phyloP scores from a whole-genome alignment of 345 rosid species.

The Melaleuca alternifolia region DNA sequence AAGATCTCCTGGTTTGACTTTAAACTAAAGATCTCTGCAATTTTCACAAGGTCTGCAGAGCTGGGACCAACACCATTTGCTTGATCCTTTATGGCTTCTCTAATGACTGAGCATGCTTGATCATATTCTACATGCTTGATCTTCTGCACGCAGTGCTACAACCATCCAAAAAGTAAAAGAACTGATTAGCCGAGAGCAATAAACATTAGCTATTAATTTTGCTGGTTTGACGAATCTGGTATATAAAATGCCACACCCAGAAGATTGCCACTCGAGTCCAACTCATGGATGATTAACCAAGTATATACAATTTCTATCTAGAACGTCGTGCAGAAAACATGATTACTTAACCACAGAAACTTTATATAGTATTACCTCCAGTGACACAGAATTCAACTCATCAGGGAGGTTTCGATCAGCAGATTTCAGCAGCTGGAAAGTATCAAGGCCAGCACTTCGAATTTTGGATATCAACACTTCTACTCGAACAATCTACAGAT shows the following conservation, averaged over 20 bases:
- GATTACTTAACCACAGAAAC: not conserved
- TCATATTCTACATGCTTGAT: slow-evolving; percentile 47
- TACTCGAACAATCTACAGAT: slow-evolving; percentile 58
- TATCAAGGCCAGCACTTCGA: slow-evolving; percentile 41
- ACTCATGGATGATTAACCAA: not conserved
- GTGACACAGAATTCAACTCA: slow-evolving; percentile 55
- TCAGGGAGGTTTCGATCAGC: slow-evolving; percentile 36
- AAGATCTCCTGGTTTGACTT: slow-evolving; percentile 86
- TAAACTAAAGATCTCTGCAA: slow-evolving; percentile 61
- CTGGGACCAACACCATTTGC: slow-evolving; percentile 45
- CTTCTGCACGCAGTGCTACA: slow-evolving; percentile 68
- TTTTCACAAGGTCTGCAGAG: slow-evolving; percentile 56
- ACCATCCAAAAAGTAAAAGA: slow-evolving; percentile 4
- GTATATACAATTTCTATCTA: not conserved
- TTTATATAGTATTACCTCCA: slow-evolving; percentile 49
- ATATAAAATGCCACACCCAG: not conserved
- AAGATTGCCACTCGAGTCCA: not conserved
- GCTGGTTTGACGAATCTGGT: not conserved
- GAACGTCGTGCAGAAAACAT: not conserved
- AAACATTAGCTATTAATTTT: not conserved
- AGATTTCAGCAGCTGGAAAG: slow-evolving; percentile 51
- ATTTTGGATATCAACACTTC: slow-evolving; percentile 64
- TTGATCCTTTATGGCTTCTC: slow-evolving; percentile 52
- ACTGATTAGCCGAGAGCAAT: not conserved
- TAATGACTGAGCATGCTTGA: slow-evolving; percentile 46